phyloP scores from a whole-genome alignment of 73 alveolate species.

The Tetrahymena elliotti region DNA sequence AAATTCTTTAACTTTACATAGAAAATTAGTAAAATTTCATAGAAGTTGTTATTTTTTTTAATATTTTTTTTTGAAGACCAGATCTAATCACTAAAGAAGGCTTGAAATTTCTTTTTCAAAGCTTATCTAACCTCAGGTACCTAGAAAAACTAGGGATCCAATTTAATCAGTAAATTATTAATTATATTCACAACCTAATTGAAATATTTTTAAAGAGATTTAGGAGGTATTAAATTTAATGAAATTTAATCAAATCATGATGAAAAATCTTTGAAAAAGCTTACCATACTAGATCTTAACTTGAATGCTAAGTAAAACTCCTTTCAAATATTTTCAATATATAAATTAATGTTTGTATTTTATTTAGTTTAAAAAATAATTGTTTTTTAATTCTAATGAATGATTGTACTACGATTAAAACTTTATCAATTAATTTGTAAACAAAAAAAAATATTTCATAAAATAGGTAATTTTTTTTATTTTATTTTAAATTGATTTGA shows the following conservation, averaged over 20 bases:
- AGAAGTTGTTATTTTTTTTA: too few species aligned
- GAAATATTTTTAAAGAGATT: not conserved
- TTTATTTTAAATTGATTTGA: too few species aligned
- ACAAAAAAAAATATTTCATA: not conserved
- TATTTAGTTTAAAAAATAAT: not conserved
- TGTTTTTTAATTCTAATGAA: not conserved
- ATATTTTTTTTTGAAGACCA: not conserved
- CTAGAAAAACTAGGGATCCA: not conserved
- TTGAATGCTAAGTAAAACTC: not conserved
- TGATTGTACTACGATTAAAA: not conserved
- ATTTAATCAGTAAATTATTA: not conserved
- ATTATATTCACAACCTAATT: too few species aligned
- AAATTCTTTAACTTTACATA: not conserved
- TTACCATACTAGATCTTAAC: not conserved
- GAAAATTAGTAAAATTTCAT: not conserved
- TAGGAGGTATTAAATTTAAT: not conserved
- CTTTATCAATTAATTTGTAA: not conserved
- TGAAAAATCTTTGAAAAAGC: not conserved
- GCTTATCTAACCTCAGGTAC: not conserved
- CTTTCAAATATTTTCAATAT: too few species aligned
- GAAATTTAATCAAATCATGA: too few species aligned
- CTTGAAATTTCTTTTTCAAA: too few species aligned
- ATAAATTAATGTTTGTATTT: too few species aligned
- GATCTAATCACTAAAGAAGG: not conserved
- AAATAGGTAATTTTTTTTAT: too few species aligned